phyloP scores from a whole-genome alignment of 2,329 filamentous ascomycete species.

The Rutstroemia sp. region DNA sequence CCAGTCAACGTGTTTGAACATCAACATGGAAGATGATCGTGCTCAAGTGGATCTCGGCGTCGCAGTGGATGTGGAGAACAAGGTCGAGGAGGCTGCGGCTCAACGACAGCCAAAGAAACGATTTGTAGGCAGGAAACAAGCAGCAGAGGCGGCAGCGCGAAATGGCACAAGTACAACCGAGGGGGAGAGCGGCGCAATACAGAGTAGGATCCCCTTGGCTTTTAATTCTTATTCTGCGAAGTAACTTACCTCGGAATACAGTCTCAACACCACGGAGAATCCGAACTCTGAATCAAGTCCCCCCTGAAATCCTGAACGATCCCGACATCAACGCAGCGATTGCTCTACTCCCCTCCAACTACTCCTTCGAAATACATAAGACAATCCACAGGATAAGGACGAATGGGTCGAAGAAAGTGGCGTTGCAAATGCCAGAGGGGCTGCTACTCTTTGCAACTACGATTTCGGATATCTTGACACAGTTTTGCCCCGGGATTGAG shows the following conservation, averaged over 20 bases:
- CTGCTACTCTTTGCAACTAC: constrained; percentile 93
- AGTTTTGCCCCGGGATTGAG: constrained; percentile 86
- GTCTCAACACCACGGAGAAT: constrained; percentile 65
- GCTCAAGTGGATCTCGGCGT: constrained; percentile 63
- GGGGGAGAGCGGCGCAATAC: constrained; percentile 58
- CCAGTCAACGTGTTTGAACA: constrained; percentile 28
- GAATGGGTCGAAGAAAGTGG: constrained; percentile 71
- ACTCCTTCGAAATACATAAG: constrained; percentile 97
- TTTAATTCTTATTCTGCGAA: neutral
- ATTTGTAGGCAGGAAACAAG: constrained; percentile 78
- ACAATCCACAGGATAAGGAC: constrained; percentile 90
- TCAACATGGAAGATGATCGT: constrained; percentile 63
- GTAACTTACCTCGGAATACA: constrained; percentile 29
- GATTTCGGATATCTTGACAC: constrained; percentile 89
- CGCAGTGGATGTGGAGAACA: constrained; percentile 56
- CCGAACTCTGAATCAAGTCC: constrained; percentile 84
- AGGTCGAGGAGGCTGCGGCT: constrained; percentile 37
- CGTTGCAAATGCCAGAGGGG: constrained; percentile 95
- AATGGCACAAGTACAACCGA: constrained; percentile 23
- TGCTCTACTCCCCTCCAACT: constrained; percentile 82
- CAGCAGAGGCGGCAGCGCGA: constrained; percentile 49
- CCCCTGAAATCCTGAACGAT: constrained; percentile 78
- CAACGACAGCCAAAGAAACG: constrained; percentile 77
- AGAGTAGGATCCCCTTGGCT: constrained; percentile 44
- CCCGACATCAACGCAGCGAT: constrained; percentile 82